These are phyloP conservation scores for Morella rubra DNA, from an alignment of 306 rosid genomes.

Conservation along the genomic window DNA sequence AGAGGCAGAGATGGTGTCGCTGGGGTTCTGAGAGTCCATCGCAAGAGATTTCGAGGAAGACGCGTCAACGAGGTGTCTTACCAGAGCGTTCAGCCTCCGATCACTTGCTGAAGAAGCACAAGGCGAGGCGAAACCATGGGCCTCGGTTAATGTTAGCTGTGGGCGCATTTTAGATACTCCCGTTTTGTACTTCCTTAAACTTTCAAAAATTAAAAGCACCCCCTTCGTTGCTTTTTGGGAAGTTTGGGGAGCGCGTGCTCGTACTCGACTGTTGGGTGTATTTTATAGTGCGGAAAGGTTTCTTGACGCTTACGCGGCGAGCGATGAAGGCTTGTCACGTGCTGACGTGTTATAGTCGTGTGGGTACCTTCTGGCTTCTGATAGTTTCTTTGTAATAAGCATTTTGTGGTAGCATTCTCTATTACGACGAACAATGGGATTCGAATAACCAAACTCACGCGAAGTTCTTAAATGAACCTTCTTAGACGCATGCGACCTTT, in stretches of 20 bases:
- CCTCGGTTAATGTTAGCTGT: conserved; percentile 32
- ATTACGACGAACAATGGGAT: too few relatives aligned
- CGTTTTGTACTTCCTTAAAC: not conserved
- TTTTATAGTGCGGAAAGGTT: not conserved
- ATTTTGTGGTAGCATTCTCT: too few relatives aligned
- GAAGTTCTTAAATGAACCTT: too few relatives aligned
- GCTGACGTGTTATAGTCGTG: not conserved
- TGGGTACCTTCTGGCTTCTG: not conserved
- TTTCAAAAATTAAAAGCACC: not conserved
- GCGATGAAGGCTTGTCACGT: not conserved
- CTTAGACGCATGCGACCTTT: too few relatives aligned
- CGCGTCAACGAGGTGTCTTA: conserved; percentile 41
- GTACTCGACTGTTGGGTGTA: not conserved
- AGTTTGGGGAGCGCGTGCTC: not conserved
- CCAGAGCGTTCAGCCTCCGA: conserved; percentile 68
- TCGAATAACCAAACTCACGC: too few relatives aligned
- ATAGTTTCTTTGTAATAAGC: not conserved
- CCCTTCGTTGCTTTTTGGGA: not conserved
- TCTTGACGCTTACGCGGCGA: conserved; percentile 1
- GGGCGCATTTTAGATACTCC: conserved; percentile 56
- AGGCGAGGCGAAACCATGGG: conserved; percentile 15
- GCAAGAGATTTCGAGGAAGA: conserved; percentile 9
- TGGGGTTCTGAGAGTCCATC: conserved; percentile 43
- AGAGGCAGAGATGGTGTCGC: conserved; percentile 46
- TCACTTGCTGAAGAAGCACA: conserved; percentile 38